Conservation (phyloP, 1,139 yeast genomes). For the Eremothecium cymbalariae region DNA sequence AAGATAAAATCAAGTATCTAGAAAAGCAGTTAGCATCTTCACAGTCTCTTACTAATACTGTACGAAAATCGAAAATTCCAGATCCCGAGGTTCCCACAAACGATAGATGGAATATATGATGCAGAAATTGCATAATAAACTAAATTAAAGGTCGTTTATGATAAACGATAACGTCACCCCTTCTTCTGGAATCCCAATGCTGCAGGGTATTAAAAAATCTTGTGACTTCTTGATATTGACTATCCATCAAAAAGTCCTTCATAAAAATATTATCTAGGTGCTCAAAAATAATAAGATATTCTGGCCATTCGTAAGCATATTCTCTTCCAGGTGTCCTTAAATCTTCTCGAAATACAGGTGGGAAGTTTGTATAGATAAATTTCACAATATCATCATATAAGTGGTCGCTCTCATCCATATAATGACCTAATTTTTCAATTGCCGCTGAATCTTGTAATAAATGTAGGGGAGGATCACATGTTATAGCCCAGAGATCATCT, state of each 20-base stretch:
- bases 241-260: constrained; percentile 34
- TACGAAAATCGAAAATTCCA: not conserved
- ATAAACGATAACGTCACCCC: constrained; percentile 69
- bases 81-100: constrained; percentile 1
- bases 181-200: constrained; percentile 82
- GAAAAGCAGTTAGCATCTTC: constrained; percentile 1
- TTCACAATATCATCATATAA: constrained; percentile 59
- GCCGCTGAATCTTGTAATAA: constrained; percentile 27
- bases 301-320: constrained; percentile 54
- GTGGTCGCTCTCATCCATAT: constrained; percentile 79
- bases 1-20: constrained; percentile 6
- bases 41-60: not conserved
- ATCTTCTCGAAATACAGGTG: constrained; percentile 28
- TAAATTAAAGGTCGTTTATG: constrained; percentile 13
- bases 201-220: constrained; percentile 69
- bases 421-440: constrained; percentile 34
- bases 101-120: constrained; percentile 10
- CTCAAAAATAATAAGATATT: constrained; percentile 64
- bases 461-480: constrained; percentile 85
- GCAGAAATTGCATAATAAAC: too few relatives aligned
- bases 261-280: constrained; percentile 43
- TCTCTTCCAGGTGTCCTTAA: constrained; percentile 22
- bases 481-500: constrained; percentile 57
- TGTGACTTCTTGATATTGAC: constrained; percentile 40
- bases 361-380: constrained; percentile 45